Evolutionary conservation across 345 rosid genomes (phyloP).

Genomic region (Eucalyptus fibrosa): DNA sequence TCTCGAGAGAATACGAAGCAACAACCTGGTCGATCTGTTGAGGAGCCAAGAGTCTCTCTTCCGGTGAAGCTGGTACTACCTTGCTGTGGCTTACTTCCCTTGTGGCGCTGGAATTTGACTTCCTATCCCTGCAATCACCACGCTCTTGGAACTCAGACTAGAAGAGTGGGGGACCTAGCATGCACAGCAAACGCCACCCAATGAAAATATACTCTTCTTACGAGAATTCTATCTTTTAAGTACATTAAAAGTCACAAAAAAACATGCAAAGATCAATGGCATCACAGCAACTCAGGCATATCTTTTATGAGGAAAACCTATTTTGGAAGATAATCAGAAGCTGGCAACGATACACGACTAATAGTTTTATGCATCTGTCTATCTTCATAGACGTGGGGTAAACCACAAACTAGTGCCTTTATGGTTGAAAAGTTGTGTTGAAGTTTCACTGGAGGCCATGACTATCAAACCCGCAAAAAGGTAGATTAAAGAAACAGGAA

Average conservation of each 20-base stretch:
- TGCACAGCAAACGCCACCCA: background rate
- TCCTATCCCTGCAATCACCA: conserved; percentile 2
- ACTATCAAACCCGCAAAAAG: background rate
- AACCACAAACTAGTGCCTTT: background rate
- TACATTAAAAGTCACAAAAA: background rate
- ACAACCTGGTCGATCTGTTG: conserved; percentile 1
- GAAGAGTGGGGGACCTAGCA: background rate
- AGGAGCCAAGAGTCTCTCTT: conserved; percentile 1
- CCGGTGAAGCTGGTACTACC: conserved; percentile 46
- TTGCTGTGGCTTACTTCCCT: conserved; percentile 49
- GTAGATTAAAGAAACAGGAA: background rate
- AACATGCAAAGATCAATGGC: background rate
- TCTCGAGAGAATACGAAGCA: background rate
- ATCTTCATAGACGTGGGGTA: background rate
- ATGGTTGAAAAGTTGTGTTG: background rate
- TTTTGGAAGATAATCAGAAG: background rate
- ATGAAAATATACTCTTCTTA: background rate
- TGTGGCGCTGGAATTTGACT: conserved; percentile 21
- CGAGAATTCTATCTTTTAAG: background rate
- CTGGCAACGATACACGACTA: background rate
- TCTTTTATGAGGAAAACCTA: background rate
- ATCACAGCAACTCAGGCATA: background rate
- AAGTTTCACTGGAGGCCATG: background rate
- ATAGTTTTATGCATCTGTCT: background rate
- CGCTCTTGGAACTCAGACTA: background rate